These are phyloP conservation scores for Dipodascopsis uninucleata DNA, from an alignment of 805 yeast species.

Conservation along the genomic window DNA sequence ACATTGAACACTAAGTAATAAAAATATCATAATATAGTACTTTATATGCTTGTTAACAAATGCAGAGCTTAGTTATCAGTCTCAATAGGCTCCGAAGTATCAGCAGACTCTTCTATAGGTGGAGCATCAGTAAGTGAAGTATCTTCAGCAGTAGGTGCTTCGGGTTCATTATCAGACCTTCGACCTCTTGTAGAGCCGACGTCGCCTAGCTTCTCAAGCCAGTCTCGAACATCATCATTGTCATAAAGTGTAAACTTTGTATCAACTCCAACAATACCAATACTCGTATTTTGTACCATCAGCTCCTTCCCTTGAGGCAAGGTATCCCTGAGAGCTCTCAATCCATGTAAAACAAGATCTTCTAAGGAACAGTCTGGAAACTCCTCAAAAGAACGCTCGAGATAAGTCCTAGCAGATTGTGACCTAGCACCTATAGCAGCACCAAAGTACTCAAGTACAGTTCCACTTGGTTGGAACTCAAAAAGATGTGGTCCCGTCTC, in stretches of 20 bases:
- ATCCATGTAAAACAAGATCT: constrained; percentile 77
- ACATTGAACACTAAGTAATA: too few relatives aligned
- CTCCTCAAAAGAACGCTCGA: constrained; percentile 77
- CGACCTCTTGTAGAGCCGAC: constrained; percentile 24
- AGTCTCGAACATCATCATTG: constrained; percentile 78
- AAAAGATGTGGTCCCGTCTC: constrained; percentile 90
- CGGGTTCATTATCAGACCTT: constrained; percentile 10
- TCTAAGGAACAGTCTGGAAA: constrained; percentile 62
- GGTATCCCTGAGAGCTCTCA: constrained; percentile 89
- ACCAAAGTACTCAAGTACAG: constrained; percentile 84
- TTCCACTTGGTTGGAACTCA: constrained; percentile 96
- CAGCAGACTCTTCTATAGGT: constrained; percentile 7
- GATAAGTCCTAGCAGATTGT: constrained; percentile 94
- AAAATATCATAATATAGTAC: constrained; percentile 1
- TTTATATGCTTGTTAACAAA: neutral
- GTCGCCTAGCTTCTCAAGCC: constrained; percentile 66
- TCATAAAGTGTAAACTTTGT: constrained; percentile 73
- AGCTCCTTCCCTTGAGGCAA: constrained; percentile 91
- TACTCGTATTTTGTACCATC: constrained; percentile 76
- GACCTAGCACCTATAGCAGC: constrained; percentile 98
- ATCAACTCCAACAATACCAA: constrained; percentile 87
- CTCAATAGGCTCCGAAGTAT: constrained; percentile 22
- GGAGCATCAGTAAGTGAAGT: constrained; percentile 13
- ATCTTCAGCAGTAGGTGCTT: constrained; percentile 8
- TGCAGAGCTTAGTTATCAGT: constrained; percentile 12